Conservation (phyloP, 495 filamentous ascomycete species). For the Neurospora sp. region DNA sequence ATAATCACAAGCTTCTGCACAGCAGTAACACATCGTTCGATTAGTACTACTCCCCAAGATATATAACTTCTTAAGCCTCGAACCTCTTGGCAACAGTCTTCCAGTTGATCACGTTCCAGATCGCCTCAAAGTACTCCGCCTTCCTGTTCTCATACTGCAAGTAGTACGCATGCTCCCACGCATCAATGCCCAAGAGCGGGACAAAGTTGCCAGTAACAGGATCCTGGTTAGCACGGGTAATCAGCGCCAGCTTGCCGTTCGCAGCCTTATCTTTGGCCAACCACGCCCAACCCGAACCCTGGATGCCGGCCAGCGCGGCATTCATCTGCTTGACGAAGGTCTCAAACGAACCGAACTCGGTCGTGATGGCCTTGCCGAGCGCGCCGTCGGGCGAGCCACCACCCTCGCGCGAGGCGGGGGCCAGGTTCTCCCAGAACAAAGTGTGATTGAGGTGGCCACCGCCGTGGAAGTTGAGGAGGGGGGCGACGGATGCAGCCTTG, state of each 20-base stretch:
- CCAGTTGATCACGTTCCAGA: slow-evolving; percentile 98
- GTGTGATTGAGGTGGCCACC: slow-evolving; percentile 92
- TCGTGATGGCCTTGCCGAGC: slow-evolving; percentile 59
- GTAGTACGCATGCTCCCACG: slow-evolving; percentile 65
- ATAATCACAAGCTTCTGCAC: background rate
- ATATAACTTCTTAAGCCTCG: slow-evolving; percentile 21
- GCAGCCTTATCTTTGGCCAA: slow-evolving; percentile 77
- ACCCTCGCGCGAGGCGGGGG: slow-evolving; percentile 55
- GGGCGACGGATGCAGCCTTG: slow-evolving; percentile 69
- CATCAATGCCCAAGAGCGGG: slow-evolving; percentile 79
- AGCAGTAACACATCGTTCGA: background rate
- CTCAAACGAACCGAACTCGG: slow-evolving; percentile 66
- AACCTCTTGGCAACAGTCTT: slow-evolving; percentile 84
- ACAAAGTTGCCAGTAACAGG: slow-evolving; percentile 67
- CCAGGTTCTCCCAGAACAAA: slow-evolving; percentile 97
- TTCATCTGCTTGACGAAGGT: slow-evolving; percentile 77
- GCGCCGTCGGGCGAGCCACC: slow-evolving; percentile 63
- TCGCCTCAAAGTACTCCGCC: slow-evolving; percentile 91
- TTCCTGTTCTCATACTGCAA: slow-evolving; percentile 98
- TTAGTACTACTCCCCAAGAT: background rate
- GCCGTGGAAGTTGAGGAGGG: slow-evolving; percentile 92
- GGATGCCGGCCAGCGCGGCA: slow-evolving; percentile 72
- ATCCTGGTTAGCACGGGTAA: slow-evolving; percentile 77
- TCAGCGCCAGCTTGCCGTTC: slow-evolving; percentile 64
- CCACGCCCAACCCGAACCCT: slow-evolving; percentile 96